A percentile compares a stretch with the other conserved stretches of the same genome.
These are phyloP conservation scores for Coccomyxa sp. DNA, from an alignment of 139 green algal species.

Conservation along the genomic window DNA sequence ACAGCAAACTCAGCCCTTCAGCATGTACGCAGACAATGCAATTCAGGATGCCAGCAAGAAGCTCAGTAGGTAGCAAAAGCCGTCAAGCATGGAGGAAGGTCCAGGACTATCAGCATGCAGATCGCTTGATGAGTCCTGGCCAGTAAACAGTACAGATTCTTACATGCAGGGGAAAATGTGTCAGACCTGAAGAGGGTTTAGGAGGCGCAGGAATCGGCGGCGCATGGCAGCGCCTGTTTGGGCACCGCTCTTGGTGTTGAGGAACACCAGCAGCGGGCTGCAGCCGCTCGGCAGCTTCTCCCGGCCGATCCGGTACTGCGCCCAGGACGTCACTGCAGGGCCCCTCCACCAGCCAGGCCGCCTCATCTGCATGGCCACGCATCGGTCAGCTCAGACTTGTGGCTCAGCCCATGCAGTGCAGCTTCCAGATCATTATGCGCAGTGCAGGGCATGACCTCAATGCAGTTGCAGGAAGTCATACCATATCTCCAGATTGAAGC, in stretches of 20 bases:
- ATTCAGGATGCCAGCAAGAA: no score
- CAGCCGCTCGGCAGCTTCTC: conserved; percentile 18
- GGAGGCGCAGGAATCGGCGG: conserved; percentile 62
- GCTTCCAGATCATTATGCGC: background rate
- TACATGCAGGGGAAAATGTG: background rate
- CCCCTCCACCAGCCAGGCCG: background rate
- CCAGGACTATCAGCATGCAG: no score
- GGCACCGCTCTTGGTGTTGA: conserved; percentile 77
- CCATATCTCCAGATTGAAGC: background rate
- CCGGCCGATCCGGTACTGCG: conserved; percentile 10
- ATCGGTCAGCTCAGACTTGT: background rate
- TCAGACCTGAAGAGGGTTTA: conserved; percentile 75
- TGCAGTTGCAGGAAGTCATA: background rate
- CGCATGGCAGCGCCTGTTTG: conserved; percentile 51
- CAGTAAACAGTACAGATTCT: no score
- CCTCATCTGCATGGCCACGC: background rate
- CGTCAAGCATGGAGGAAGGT: no score
- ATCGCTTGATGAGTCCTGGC: no score
- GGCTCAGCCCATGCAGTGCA: background rate
- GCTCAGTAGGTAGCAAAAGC: no score
- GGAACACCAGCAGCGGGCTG: conserved; percentile 56
- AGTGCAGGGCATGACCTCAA: background rate
- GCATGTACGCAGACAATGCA: no score
- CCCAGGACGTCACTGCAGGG: conserved; percentile 6
- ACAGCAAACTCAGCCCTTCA: no score